Evolutionary conservation across 2,329 filamentous ascomycete genomes (phyloP), one percentile per base, ranked within the genome.

Genomic region (Tolypocladium cylindrosporum): DNA sequence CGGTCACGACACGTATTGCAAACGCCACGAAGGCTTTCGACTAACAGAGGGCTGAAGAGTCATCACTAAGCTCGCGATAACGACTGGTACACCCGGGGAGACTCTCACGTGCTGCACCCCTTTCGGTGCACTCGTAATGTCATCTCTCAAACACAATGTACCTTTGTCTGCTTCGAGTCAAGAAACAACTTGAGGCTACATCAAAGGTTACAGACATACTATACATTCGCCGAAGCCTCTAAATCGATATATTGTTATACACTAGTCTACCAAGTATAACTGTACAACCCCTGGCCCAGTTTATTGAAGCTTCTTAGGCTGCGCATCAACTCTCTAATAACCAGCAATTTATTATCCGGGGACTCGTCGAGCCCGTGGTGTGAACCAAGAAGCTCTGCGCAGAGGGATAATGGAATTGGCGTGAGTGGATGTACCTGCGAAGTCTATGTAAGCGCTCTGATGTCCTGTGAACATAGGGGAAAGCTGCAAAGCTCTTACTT

Each of bases 321-420:
- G 13, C 37, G 34, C 37, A 54, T 27, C 52, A 54, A 31, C n/a
- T 54, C 52, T 11, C 11, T 41, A 27, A 54, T 11, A 31, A 27
- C 21, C 8, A 19, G 1, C 21, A 54, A 24, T 24, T 54, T 41
- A 21, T 54, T 27, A 14, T 41, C 52, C 2, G 21, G n/a, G 3
- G 37, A n/a, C 37, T 54, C 37, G 3, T 54, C 52, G 19, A 37
- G 19, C 10, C 19, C 34, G 16, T 31, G 21, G 24, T 57, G 39
- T n/a, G 56, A 16, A 50, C n/a, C 51, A n/a, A 58, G 37, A 34
- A 58, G 65, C 14, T 58, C 58, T 1, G 45, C 58, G 39, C 48
- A 45, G 7, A 60, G 6, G 1, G 53, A 34, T 16, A 58, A 24
- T 7, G 57, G 45, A 8, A 60, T 58, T 3, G 58, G 56, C 43